phyloP scores from a whole-genome alignment of 208 protist genomes.

The Zelonia costaricensis region DNA sequence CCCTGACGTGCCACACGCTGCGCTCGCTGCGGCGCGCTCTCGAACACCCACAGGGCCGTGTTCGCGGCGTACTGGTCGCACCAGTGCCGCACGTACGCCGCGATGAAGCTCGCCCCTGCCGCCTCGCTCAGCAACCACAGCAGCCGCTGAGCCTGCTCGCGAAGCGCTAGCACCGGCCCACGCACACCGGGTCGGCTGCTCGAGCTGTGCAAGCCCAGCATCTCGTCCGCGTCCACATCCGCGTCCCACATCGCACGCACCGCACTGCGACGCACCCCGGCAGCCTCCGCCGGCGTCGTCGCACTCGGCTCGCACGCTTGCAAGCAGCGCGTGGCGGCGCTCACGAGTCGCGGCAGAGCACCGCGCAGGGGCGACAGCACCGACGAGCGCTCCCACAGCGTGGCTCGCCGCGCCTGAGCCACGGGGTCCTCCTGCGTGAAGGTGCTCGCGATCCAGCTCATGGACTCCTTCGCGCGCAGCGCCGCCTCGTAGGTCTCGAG shows the following conservation, averaged over 20 bases:
- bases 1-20: slow-evolving; percentile 1
- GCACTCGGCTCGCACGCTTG: background rate
- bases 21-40: slow-evolving; percentile 14
- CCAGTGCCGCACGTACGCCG: slow-evolving; percentile 8
- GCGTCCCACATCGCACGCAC: slow-evolving; percentile 9
- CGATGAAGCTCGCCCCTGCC: slow-evolving; percentile 13
- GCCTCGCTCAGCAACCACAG: slow-evolving; percentile 8
- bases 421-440: slow-evolving; percentile 25
- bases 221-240: slow-evolving; percentile 1
- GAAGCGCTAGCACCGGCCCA: background rate
- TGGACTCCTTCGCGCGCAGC: slow-evolving; percentile 17
- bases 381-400: slow-evolving; percentile 19
- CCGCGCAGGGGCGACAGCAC: slow-evolving; percentile 15
- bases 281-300: background rate
- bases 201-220: slow-evolving; percentile 5
- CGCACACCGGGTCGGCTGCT: background rate
- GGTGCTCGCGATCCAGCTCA: slow-evolving; percentile 34
- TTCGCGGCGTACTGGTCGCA: slow-evolving; percentile 7
- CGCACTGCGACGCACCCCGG: background rate
- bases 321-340: background rate
- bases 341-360: slow-evolving; percentile 9
- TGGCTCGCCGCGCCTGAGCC: slow-evolving; percentile 9
- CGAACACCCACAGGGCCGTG: slow-evolving; percentile 21
- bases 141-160: slow-evolving; percentile 2
- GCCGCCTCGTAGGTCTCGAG: slow-evolving; percentile 21